Evolutionary conservation across 2,329 filamentous ascomycete species (phyloP), one percentile per base, ranked within the genome.

Genomic region (Didymella arachidicola): DNA sequence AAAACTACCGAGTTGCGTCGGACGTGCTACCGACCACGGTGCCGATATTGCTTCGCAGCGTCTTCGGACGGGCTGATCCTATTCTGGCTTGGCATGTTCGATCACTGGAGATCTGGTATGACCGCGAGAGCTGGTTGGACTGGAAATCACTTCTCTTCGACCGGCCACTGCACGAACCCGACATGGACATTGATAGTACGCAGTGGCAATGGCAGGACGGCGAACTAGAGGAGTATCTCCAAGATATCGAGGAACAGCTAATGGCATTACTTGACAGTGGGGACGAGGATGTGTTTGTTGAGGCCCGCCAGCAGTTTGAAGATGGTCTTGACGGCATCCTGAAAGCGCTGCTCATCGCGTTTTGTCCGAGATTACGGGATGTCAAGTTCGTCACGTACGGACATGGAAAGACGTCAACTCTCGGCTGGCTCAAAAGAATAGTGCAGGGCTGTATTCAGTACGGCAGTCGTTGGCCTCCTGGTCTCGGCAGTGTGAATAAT

Each of bases 21-120:
- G 62, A 61, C 43, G 38, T 63, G n/a, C 19, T 50, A 8, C 60
- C 62, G 8, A 32, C 42, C 7, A 61, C 62, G 8, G 36, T 61
- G 16, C 57, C 58, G 42, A 59, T 52, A 12, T 36, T 65, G 22
- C 44, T 65, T 26, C 60, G 62, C 12, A 65, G 62, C 25, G 41
- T 44, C 14, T 59, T 51, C 14, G 52, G 54, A 19, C 58, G 52
- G 7, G 49, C 41, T 19, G 62, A 65, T n/a, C 60, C 57, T 16
- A 43, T 65, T 0, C 26, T 19, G 3, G 60, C 57, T 30, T 65
- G 62, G 60, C 60, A 62, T 53, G 60, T 62, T 47, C 60, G 57
- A 12, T 59, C 48, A 8, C 16, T 62, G 7, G 62, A 64, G 57
- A 16, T 64, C 25, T 62, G 62, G 60, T 51, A 57, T 29, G 62